Evolutionary conservation across 2,329 filamentous ascomycete species (phyloP), one percentile per base, ranked within the genome.

Genomic region (Drechmeria coniospora): DNA sequence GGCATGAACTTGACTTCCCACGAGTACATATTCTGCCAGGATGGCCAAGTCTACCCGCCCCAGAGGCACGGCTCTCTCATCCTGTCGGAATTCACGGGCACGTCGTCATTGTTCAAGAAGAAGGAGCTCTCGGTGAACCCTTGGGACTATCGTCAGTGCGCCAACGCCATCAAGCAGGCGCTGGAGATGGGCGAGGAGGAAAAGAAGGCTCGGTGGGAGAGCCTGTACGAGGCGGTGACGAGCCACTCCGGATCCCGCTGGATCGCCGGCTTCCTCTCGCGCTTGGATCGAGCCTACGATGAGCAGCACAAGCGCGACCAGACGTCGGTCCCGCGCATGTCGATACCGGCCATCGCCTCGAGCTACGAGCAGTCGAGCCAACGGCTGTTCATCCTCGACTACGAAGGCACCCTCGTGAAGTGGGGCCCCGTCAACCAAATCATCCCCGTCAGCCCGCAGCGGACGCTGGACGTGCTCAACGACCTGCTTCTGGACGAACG

Each of bases 1-100:
- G 87, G 87, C 36, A 95, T 95, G 90, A 95, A 94, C 48, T 56
- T 95, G 31, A 94, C 87, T 0, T 86, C 80, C 5, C 90, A 95
- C 48, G 87, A 95, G 49, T 95, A 84, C 45, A 68, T 94, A 19
- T 81, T 82, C 39, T 94, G 86, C 46, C 87, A 95, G 47, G 87
- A 95, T 44, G 86, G 86, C 22, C 70, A 69, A 39, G 63, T 66
- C 28, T 56, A 70, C 35, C 61, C 65, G 3, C 60, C 74, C 31
- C 84, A 84, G 57, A 86, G 82, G 53, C 74, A 90, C 44, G 83
- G 83, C 2, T 86, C 84, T 1, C 63, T 95, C 23, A 93, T 95
- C 38, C 61, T 95, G 29, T 93, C 83, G 36, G 87, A 95, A 49
- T 95, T 95, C 47, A 93, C 87, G 2, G 90, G 87, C 15, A 92